Base-by-base conservation (phyloP, 495 filamentous ascomycete genomes). In the Trichoderma orchidacearum region DNA sequence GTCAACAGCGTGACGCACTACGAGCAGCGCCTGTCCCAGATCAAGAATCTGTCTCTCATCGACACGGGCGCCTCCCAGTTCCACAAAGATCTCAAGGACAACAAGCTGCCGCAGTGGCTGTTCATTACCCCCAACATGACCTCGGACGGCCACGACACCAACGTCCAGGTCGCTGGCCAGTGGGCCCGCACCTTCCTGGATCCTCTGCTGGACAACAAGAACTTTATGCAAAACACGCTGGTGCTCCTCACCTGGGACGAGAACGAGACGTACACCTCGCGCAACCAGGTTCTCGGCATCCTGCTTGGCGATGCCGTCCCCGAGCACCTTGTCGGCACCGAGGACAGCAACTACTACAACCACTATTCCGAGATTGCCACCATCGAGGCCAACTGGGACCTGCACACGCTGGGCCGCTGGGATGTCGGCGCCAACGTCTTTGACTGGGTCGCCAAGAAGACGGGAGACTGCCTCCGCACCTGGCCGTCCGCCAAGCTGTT, bases 111-210 rank as follows among this genome's bases (percentile, higher is more conserved):
- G 12, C 85, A 89, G 65, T 86, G 82, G 81, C 76, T 80, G 61
- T 87, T 88, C 66, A 79, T 87, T 57, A 89, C 85, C 15, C 86
- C 86, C 13, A 88, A 88, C 72, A 87, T 89, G 85, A 38, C 71
- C 4, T 71, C 68, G 58, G 77, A 83, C 63, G 86, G 78, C 25
- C 85, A 90, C 61, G 85, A 90, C 65, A 81, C 78, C 53, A 72
- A 76, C 65, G 75, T 89, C 55, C 80, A 77, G 30, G 73, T 79
- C 55, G 80, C 81, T 5, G 80, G 78, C 3, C 60, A 62, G 5
- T 89, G 81, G 80, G 69, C 80, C 3, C 72, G 72, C 18, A 63
- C 56, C 30, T 87, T 85, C 72, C 62, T 90, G 0, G 66, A 75
- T 28, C 80, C 83, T 0, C 77, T 89, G 35, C 74, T 89, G 27